These are phyloP conservation scores for Populus nigra DNA, from an alignment of 345 rosid species.

Conservation along the genomic window DNA sequence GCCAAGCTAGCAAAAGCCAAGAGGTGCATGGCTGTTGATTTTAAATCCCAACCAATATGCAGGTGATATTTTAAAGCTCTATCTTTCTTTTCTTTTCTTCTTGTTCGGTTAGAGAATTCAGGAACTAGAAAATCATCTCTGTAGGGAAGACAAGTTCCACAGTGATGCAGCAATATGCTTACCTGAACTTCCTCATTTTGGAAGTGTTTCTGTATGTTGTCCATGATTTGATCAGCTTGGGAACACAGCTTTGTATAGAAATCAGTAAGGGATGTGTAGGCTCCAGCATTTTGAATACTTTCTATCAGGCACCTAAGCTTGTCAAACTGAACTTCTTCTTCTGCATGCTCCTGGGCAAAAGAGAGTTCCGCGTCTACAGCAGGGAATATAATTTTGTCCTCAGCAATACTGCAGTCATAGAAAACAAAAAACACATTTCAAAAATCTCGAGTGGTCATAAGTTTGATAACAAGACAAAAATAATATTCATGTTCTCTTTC, in stretches of 20 bases:
- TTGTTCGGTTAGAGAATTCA: background rate
- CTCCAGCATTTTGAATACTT: slow-evolving; percentile 48
- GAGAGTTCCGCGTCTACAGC: slow-evolving; percentile 58
- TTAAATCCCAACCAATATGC: slow-evolving; percentile 1
- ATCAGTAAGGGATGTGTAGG: slow-evolving; percentile 44
- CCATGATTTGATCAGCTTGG: slow-evolving; percentile 57
- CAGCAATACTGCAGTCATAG: slow-evolving; percentile 53
- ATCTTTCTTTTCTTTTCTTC: background rate
- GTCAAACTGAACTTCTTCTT: slow-evolving; percentile 55
- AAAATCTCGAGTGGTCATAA: slow-evolving; percentile 11
- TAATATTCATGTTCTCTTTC: background rate
- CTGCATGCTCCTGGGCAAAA: slow-evolving; percentile 57
- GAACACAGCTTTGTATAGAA: slow-evolving; percentile 44
- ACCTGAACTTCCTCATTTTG: slow-evolving; percentile 60
- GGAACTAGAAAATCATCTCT: background rate
- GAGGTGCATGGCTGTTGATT: background rate
- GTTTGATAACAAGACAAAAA: slow-evolving; percentile 2
- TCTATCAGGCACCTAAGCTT: slow-evolving; percentile 51
- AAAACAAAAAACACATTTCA: slow-evolving; percentile 16
- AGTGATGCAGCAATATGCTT: slow-evolving; percentile 9
- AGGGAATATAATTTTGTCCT: slow-evolving; percentile 64
- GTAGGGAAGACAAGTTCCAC: slow-evolving; percentile 1
- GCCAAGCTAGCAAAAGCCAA: background rate
- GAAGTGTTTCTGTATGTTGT: slow-evolving; percentile 53
- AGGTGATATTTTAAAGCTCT: background rate